Percentiles rank a stretch among this genome's conserved stretches.
Conservation (phyloP, 2,329 filamentous ascomycete genomes). For the Myrmaecium sp. region DNA sequence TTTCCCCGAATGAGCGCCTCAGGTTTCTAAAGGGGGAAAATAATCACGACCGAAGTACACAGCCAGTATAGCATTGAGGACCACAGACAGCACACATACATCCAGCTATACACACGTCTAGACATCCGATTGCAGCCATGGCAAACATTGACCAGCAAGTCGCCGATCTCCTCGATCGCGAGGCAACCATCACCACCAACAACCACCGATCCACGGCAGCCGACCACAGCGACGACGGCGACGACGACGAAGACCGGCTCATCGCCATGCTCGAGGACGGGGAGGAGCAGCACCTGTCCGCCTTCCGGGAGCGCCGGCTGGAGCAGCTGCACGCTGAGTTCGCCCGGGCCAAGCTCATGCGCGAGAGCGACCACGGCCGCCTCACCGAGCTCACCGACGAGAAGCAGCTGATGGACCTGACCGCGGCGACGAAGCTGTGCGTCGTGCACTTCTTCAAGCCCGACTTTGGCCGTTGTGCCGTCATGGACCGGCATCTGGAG, state of each 20-base stretch:
- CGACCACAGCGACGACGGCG: conserved; percentile 27
- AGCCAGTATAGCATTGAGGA: too few species aligned
- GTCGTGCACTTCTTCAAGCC: conserved; percentile 48
- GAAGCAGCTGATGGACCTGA: conserved; percentile 41
- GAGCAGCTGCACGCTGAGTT: conserved; percentile 42
- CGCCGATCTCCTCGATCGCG: too few species aligned
- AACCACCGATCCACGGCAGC: conserved; percentile 35
- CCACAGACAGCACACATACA: too few species aligned
- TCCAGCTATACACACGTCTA: too few species aligned
- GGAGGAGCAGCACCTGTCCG: conserved; percentile 35
- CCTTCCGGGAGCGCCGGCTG: conserved; percentile 39
- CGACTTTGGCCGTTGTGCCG: conserved; percentile 43
- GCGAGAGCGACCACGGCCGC: conserved; percentile 32
- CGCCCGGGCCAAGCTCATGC: conserved; percentile 33
- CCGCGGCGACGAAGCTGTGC: conserved; percentile 38
- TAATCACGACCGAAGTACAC: too few species aligned
- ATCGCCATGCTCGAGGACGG: conserved; percentile 39
- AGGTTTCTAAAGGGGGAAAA: too few species aligned
- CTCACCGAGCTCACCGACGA: conserved; percentile 41
- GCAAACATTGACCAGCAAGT: too few species aligned
- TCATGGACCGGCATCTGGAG: conserved; percentile 44
- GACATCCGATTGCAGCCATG: too few species aligned
- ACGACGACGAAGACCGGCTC: conserved; percentile 43
- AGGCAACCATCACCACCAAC: conserved; percentile 25
- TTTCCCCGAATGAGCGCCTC: too few species aligned